These are phyloP conservation scores for Datura wrightii DNA, from an alignment of 257 asterid genomes.

Conservation along the genomic window DNA sequence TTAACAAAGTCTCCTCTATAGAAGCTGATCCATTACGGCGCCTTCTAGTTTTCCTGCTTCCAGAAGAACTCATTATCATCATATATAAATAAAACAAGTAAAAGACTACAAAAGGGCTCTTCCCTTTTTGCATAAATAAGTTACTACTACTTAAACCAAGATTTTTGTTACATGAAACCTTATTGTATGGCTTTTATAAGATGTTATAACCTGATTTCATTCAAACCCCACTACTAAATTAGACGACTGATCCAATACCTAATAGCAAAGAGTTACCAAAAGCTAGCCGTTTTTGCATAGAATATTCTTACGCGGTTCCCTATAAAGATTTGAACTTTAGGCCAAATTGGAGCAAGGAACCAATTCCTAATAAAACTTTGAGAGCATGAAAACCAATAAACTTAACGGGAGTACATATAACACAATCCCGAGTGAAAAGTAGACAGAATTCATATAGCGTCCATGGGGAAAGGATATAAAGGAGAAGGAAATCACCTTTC, in stretches of 20 bases:
- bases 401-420: background rate
- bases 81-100: conserved; percentile 1
- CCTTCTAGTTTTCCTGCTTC: background rate
- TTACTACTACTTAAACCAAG: background rate
- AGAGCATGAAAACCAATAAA: background rate
- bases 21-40: conserved; percentile 24
- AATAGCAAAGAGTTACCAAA: background rate
- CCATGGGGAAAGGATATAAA: background rate
- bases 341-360: background rate
- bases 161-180: background rate
- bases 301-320: background rate
- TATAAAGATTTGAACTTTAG: conserved; percentile 15
- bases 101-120: background rate
- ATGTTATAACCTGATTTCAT: background rate
- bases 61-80: background rate
- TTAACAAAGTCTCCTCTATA: conserved; percentile 25
- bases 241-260: background rate
- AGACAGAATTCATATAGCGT: background rate
- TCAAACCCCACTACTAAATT: background rate
- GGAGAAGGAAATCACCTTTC: conserved; percentile 11
- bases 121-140: background rate
- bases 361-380: conserved; percentile 1
- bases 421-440: background rate
- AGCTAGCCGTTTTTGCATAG: background rate
- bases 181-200: background rate